phyloP scores from a whole-genome alignment of 2,329 filamentous ascomycete genomes.

The Aspergillus sp. region DNA sequence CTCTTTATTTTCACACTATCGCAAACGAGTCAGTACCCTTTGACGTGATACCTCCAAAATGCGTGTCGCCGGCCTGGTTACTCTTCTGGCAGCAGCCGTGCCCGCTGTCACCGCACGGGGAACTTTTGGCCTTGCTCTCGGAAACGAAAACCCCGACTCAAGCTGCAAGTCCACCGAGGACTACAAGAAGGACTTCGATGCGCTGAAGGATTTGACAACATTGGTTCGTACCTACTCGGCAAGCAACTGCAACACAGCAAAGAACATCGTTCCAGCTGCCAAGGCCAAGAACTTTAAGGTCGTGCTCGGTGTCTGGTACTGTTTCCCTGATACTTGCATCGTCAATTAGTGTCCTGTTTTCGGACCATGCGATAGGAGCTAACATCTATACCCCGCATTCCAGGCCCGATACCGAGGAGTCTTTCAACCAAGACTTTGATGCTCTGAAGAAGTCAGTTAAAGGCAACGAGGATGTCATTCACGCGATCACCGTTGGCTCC shows the following conservation, averaged over 20 bases:
- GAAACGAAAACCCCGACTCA: constrained; percentile 61
- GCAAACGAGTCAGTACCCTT: neutral
- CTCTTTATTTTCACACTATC: neutral
- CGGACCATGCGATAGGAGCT: neutral
- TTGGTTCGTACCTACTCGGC: constrained; percentile 68
- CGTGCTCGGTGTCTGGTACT: constrained; percentile 67
- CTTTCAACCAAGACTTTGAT: constrained; percentile 60
- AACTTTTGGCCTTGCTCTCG: constrained; percentile 64
- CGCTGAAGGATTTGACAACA: constrained; percentile 54
- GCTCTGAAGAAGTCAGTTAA: constrained; percentile 51
- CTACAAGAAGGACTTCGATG: constrained; percentile 66
- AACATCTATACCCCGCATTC: constrained; percentile 2
- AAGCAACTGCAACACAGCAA: constrained; percentile 64
- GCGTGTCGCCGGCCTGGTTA: constrained; percentile 45
- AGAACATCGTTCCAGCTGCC: constrained; percentile 64
- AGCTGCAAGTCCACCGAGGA: constrained; percentile 63
- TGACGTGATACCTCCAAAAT: constrained; percentile 31
- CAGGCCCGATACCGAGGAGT: constrained; percentile 63
- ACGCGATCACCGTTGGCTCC: constrained; percentile 69
- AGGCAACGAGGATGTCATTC: constrained; percentile 58
- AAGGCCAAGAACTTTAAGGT: constrained; percentile 66
- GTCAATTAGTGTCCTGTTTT: neutral
- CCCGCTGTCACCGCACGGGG: constrained; percentile 54
- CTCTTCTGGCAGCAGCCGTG: constrained; percentile 43
- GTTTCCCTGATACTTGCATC: constrained; percentile 19